Evolutionary conservation across 2,329 filamentous ascomycete genomes (phyloP).

Genomic region (Periconia sp.): DNA sequence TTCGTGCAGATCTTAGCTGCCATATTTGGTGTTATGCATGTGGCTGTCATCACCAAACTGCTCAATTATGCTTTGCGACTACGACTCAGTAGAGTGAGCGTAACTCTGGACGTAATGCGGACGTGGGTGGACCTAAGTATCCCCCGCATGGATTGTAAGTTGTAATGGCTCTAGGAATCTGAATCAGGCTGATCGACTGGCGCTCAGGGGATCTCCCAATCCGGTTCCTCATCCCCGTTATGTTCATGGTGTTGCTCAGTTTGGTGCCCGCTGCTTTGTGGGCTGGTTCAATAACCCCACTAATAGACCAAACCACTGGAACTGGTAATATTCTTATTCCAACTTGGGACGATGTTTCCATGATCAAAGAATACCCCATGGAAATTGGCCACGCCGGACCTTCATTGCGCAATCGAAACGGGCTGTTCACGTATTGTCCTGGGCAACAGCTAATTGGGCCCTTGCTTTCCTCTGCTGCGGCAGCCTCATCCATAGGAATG

Average conservation of each 20-base stretch:
- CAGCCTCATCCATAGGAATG: constrained; percentile 21
- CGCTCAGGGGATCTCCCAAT: constrained; percentile 26
- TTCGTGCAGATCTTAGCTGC: constrained; percentile 27
- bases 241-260: constrained; percentile 23
- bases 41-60: constrained; percentile 28
- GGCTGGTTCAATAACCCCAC: constrained; percentile 33
- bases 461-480: constrained; percentile 25
- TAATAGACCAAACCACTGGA: constrained; percentile 17
- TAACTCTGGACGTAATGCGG: constrained; percentile 27
- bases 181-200: neutral
- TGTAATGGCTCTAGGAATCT: too few species aligned
- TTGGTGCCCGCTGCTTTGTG: constrained; percentile 30
- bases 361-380: constrained; percentile 31
- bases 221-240: constrained; percentile 29
- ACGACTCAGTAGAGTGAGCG: constrained; percentile 22
- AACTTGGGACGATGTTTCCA: constrained; percentile 25
- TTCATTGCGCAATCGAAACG: constrained; percentile 22
- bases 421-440: constrained; percentile 30
- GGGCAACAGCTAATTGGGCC: constrained; percentile 26
- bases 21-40: constrained; percentile 30
- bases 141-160: constrained; percentile 18
- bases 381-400: constrained; percentile 26
- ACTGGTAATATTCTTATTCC: constrained; percentile 21
- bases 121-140: constrained; percentile 31
- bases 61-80: constrained; percentile 32